Conservation (phyloP, 2,329 filamentous ascomycete genomes). For the Kalaharituber pfeilii region DNA sequence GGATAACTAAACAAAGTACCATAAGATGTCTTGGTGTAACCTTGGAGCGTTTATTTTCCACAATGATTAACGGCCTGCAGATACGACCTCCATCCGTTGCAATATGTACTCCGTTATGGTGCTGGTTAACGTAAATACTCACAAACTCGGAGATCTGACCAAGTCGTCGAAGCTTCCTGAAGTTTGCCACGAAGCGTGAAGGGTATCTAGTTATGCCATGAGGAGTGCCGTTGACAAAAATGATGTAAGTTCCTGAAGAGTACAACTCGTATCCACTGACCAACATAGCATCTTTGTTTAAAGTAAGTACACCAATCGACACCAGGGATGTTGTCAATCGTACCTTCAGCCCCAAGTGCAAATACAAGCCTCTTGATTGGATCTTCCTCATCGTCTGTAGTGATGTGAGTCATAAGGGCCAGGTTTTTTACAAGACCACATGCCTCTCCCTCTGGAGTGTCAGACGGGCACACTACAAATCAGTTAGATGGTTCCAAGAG, state of each 20-base stretch:
- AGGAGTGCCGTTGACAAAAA: conserved; percentile 91
- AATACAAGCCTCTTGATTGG: conserved; percentile 77
- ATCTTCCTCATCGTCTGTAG: conserved; percentile 83
- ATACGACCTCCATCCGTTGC: conserved; percentile 95
- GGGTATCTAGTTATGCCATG: conserved; percentile 73
- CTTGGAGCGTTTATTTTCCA: conserved; percentile 70
- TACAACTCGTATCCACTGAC: conserved; percentile 79
- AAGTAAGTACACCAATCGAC: conserved; percentile 1
- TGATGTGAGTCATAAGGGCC: conserved; percentile 98
- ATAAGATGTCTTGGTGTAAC: conserved; percentile 64
- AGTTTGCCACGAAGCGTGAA: conserved; percentile 67
- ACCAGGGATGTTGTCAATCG: conserved; percentile 36
- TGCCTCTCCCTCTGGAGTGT: conserved; percentile 95
- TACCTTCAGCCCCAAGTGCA: conserved; percentile 55
- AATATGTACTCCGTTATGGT: conserved; percentile 81
- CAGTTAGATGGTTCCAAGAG: conserved; percentile 1
- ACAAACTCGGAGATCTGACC: conserved; percentile 92
- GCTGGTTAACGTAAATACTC: conserved; percentile 87
- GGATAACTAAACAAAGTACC: conserved; percentile 28
- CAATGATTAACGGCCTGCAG: conserved; percentile 87
- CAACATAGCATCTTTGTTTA: conserved; percentile 33
- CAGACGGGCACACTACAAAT: conserved; percentile 56
- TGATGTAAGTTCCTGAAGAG: conserved; percentile 62
- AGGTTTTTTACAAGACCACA: conserved; percentile 97
- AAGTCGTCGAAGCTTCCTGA: conserved; percentile 71